These are phyloP conservation scores for Hymenoscyphus albidus DNA, from an alignment of 2,329 filamentous ascomycete genomes.

Conservation along the genomic window DNA sequence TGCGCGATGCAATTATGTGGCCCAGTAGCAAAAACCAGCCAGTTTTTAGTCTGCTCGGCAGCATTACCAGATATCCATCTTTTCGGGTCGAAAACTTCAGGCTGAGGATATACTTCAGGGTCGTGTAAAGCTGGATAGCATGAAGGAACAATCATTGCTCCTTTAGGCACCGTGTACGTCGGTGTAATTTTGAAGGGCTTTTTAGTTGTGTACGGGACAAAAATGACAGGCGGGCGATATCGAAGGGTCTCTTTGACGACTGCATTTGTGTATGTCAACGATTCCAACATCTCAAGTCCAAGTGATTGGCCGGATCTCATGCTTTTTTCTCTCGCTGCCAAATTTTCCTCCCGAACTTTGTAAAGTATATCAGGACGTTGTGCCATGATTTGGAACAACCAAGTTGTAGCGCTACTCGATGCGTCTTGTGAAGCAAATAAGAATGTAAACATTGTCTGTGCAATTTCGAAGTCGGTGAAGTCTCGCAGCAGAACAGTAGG, in stretches of 20 bases:
- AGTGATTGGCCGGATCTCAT: conserved; percentile 34
- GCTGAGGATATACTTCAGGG: conserved; percentile 44
- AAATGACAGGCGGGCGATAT: conserved; percentile 50
- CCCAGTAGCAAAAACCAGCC: conserved; percentile 50
- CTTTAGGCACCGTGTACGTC: conserved; percentile 47
- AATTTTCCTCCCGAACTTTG: conserved; percentile 59
- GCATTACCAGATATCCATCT: conserved; percentile 51
- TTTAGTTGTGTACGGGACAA: conserved; percentile 49
- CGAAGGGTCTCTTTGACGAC: conserved; percentile 52
- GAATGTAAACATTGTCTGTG: conserved; percentile 50
- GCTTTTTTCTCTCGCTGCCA: conserved; percentile 42
- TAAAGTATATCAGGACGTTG: conserved; percentile 91
- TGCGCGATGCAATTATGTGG: conserved; percentile 48
- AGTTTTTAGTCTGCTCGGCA: conserved; percentile 48
- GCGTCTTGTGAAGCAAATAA: conserved; percentile 52
- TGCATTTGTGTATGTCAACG: conserved; percentile 48
- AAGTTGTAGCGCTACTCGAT: conserved; percentile 50
- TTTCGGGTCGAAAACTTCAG: conserved; percentile 47
- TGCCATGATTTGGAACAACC: conserved; percentile 65
- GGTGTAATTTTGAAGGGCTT: conserved; percentile 46
- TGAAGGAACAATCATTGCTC: conserved; percentile 47
- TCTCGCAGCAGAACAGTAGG: conserved; percentile 47
- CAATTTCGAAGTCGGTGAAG: conserved; percentile 48
- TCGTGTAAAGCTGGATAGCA: conserved; percentile 51
- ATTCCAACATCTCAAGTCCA: conserved; percentile 45